A percentile compares a stretch with the other conserved stretches of the same genome.
Conservation (phyloP, 129 eudicot genomes). For the Ambrosia trifida region DNA sequence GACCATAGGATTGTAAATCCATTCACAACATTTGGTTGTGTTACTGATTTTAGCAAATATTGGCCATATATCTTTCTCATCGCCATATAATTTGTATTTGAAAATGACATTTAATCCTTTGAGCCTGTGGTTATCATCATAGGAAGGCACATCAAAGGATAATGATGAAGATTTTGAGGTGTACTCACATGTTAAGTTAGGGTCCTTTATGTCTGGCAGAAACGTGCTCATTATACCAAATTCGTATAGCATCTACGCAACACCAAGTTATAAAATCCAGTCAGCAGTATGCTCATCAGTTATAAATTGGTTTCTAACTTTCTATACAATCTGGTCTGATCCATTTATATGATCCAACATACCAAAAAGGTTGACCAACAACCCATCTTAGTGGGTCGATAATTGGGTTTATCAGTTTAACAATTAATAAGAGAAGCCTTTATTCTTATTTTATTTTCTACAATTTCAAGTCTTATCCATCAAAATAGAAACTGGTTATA, state of each 20-base stretch:
- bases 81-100: background rate
- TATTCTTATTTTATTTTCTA: background rate
- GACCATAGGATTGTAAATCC: constrained; percentile 9
- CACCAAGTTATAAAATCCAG: background rate
- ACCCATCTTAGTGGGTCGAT: background rate
- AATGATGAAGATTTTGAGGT: background rate
- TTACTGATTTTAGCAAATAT: background rate
- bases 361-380: background rate
- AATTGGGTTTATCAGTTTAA: background rate
- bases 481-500: background rate
- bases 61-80: background rate
- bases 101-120: constrained; percentile 14
- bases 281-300: background rate
- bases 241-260: background rate
- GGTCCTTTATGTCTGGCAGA: constrained; percentile 12
- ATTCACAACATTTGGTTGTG: background rate
- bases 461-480: background rate
- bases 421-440: background rate
- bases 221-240: constrained; percentile 12
- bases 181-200: background rate
- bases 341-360: background rate
- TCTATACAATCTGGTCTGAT: background rate
- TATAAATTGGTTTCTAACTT: background rate
- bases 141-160: constrained; percentile 9
- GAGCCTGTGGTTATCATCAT: background rate